Conservation (phyloP, 2,329 filamentous ascomycete genomes). For the Nemania serpens region DNA sequence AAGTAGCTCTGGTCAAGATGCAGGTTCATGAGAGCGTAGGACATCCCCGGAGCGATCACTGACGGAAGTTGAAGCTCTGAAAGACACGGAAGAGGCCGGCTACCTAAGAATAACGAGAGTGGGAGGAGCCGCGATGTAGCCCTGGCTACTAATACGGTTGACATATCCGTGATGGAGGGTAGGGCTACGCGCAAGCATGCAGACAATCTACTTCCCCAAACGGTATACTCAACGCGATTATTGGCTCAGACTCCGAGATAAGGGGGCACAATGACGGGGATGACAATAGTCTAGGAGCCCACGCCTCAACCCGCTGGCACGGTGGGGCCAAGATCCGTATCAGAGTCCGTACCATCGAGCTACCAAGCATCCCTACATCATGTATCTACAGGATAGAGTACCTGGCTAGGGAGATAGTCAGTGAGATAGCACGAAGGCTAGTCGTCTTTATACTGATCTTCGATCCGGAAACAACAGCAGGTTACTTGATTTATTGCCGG, state of each 20-base stretch:
- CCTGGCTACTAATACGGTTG: slow-evolving; percentile 1
- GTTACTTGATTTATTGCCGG: background rate
- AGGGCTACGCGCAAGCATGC: slow-evolving; percentile 18
- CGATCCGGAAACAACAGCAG: background rate
- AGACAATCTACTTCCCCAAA: slow-evolving; percentile 14
- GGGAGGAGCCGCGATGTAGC: slow-evolving; percentile 13
- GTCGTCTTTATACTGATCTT: background rate
- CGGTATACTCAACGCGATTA: slow-evolving; percentile 6
- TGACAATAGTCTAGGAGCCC: slow-evolving; percentile 5
- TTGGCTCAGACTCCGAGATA: slow-evolving; percentile 24
- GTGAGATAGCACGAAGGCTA: slow-evolving; percentile 7
- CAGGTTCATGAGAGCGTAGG: slow-evolving; percentile 1
- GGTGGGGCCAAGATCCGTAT: slow-evolving; percentile 5
- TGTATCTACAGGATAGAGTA: background rate
- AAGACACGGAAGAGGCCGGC: slow-evolving; percentile 14
- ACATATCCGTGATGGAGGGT: slow-evolving; percentile 1
- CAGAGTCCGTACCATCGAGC: background rate
- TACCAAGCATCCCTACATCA: background rate
- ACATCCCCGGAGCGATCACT: slow-evolving; percentile 10
- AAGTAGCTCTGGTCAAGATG: slow-evolving; percentile 7
- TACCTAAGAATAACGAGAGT: slow-evolving; percentile 4
- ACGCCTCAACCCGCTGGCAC: slow-evolving; percentile 13
- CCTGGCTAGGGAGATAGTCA: background rate
- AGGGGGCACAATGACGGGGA: slow-evolving; percentile 25
- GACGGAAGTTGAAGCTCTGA: slow-evolving; percentile 2